Evolutionary conservation across 2,329 filamentous ascomycete species (phyloP).

Genomic region (Colletotrichum neosansevieriae): DNA sequence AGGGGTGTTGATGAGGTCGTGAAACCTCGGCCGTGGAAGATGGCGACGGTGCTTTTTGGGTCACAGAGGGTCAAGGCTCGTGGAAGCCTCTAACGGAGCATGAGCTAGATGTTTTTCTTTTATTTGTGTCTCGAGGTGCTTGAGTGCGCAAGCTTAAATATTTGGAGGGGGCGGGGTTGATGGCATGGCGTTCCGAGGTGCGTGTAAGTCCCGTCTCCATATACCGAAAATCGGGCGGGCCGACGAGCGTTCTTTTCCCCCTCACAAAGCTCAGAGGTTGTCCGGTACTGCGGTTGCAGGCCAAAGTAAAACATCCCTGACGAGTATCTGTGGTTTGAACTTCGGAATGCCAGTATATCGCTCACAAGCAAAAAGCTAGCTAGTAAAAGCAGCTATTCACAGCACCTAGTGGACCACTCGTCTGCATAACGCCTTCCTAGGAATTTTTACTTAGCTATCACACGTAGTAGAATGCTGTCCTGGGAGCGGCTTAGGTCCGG

Average conservation of each 20-base stretch:
- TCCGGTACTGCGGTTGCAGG: no score
- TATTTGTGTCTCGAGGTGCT: neutral
- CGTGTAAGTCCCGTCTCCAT: constrained; percentile 37
- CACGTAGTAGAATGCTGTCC: constrained; percentile 40
- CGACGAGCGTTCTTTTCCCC: constrained; percentile 26
- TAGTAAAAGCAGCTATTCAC: no score
- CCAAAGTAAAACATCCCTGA: no score
- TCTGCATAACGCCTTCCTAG: no score
- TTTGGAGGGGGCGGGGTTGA: constrained; percentile 35
- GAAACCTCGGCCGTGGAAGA: neutral
- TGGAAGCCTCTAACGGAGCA: constrained; percentile 11
- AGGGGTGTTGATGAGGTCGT: constrained; percentile 30
- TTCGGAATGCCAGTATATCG: no score
- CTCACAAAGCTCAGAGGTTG: neutral
- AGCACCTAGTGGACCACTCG: no score
- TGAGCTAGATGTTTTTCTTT: neutral
- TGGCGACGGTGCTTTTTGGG: neutral
- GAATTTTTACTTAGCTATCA: no score
- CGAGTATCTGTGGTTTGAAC: no score
- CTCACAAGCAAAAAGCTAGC: no score
- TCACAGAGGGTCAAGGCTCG: neutral
- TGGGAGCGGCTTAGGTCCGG: constrained; percentile 13
- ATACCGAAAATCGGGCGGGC: constrained; percentile 37
- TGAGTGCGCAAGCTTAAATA: constrained; percentile 9
- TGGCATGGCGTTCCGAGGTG: neutral